A percentile compares a stretch with the other conserved stretches of the same genome.
phyloP scores from a whole-genome alignment of 2,329 filamentous ascomycete species.

The Botrytis tulipae region DNA sequence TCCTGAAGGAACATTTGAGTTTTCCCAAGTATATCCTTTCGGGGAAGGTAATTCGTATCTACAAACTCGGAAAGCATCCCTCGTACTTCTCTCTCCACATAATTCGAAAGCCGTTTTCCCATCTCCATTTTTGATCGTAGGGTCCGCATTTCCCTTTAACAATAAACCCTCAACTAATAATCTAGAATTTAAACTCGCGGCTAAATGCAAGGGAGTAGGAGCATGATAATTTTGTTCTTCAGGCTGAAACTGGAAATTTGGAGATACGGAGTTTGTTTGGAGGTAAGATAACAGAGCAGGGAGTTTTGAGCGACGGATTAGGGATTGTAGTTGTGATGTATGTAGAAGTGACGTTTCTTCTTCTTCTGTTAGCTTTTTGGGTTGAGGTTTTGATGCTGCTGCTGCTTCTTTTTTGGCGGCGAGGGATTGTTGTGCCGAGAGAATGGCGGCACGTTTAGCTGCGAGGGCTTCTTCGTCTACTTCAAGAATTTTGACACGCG shows the following conservation, averaged over 20 bases:
- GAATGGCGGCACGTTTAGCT: conserved; percentile 47
- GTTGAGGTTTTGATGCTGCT: conserved; percentile 45
- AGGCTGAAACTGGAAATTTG: conserved; percentile 76
- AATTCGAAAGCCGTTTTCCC: conserved; percentile 87
- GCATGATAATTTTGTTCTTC: conserved; percentile 71
- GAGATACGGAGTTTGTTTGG: conserved; percentile 66
- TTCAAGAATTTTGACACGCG: conserved; percentile 79
- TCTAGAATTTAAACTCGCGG: conserved; percentile 75
- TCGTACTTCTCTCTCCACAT: conserved; percentile 77
- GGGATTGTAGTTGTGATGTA: conserved; percentile 82
- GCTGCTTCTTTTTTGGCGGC: conserved; percentile 46
- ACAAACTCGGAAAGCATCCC: conserved; percentile 88
- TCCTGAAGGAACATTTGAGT: conserved; percentile 67
- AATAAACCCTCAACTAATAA: conserved; percentile 77
- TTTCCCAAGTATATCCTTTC: conserved; percentile 58
- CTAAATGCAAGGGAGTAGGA: conserved; percentile 77
- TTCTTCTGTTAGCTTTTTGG: conserved; percentile 70
- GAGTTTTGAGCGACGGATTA: conserved; percentile 86
- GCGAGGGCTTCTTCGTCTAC: conserved; percentile 65
- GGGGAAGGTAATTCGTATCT: conserved; percentile 61
- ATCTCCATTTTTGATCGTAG: conserved; percentile 66
- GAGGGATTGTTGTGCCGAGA: conserved; percentile 45
- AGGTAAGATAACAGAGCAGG: conserved; percentile 85
- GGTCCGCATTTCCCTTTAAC: conserved; percentile 71
- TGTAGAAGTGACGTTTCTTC: conserved; percentile 81